phyloP scores from a whole-genome alignment of 768 basidiomycete genomes.

The Naganishia randhawae region DNA sequence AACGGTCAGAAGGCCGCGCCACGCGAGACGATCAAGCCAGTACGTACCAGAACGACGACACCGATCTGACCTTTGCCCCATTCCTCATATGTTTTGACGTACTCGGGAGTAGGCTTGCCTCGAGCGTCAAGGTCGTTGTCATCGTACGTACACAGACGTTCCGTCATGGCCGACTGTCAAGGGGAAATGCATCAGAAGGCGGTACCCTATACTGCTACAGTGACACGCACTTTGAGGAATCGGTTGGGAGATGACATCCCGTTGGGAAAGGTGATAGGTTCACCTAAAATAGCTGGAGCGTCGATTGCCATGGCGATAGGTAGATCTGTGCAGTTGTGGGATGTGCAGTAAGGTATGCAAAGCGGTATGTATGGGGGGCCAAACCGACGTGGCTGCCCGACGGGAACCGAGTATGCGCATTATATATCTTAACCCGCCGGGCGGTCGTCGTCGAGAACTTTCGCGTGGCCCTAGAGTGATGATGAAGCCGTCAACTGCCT shows the following conservation, averaged over 20 bases:
- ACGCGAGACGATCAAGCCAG: not conserved
- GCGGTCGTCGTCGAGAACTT: not conserved
- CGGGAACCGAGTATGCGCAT: too few species aligned
- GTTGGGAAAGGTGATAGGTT: slow-evolving; percentile 39
- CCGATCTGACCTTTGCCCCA: slow-evolving; percentile 48
- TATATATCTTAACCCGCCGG: not conserved
- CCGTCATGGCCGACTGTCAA: slow-evolving; percentile 43
- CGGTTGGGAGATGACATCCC: slow-evolving; percentile 41
- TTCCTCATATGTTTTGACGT: slow-evolving; percentile 42
- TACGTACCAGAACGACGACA: slow-evolving; percentile 37
- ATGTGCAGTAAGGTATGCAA: not conserved
- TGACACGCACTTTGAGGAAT: slow-evolving; percentile 32
- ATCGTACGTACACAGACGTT: slow-evolving; percentile 44
- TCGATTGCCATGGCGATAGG: slow-evolving; percentile 3
- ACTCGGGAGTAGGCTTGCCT: slow-evolving; percentile 42
- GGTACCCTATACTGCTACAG: not conserved
- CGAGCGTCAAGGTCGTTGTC: slow-evolving; percentile 36
- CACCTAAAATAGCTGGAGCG: slow-evolving; percentile 21
- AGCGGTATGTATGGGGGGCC: not conserved
- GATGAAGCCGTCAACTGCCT: not conserved
- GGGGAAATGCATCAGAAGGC: not conserved
- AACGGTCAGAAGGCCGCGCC: not conserved
- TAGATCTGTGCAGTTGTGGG: not conserved
- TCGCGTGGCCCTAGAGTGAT: slow-evolving; percentile 1
- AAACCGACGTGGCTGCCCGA: too few species aligned